Conservation (phyloP, 2,329 filamentous ascomycete species). For the Whalleya microplaca region DNA sequence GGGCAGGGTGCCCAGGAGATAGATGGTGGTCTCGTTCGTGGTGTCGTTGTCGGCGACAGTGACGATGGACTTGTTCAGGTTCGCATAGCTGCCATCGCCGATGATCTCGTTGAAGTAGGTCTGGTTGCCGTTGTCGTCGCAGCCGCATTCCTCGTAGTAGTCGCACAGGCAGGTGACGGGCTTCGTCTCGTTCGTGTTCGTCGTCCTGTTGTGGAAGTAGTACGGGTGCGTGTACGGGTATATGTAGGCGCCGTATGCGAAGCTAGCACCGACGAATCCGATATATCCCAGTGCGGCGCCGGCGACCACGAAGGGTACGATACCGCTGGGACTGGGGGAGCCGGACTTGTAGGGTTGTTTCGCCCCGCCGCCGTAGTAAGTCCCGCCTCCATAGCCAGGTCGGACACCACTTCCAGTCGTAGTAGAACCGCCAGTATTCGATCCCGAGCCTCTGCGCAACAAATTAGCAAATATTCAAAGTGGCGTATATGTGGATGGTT, state of each 20-base stretch:
- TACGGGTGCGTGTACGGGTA: slow-evolving; percentile 57
- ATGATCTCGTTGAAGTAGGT: slow-evolving; percentile 65
- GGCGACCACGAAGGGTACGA: slow-evolving; percentile 55
- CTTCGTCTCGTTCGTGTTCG: slow-evolving; percentile 59
- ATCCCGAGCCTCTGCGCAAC: slow-evolving; percentile 29
- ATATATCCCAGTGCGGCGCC: slow-evolving; percentile 56
- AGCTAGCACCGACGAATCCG: slow-evolving; percentile 64
- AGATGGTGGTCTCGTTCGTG: slow-evolving; percentile 57
- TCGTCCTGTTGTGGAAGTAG: slow-evolving; percentile 54
- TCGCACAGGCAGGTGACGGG: slow-evolving; percentile 66
- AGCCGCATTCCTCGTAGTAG: slow-evolving; percentile 54
- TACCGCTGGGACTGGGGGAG: slow-evolving; percentile 49
- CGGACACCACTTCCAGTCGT: slow-evolving; percentile 59
- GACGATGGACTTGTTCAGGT: slow-evolving; percentile 65
- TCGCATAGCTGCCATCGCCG: slow-evolving; percentile 64
- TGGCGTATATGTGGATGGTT: background rate
- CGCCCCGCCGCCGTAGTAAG: slow-evolving; percentile 70
- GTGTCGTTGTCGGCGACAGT: slow-evolving; percentile 66
- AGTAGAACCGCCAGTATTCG: slow-evolving; percentile 55
- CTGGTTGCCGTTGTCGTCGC: slow-evolving; percentile 67
- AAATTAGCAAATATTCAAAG: background rate
- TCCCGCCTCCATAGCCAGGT: slow-evolving; percentile 63
- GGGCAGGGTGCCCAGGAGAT: slow-evolving; percentile 76
- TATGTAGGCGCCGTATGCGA: slow-evolving; percentile 54
- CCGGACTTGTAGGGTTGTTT: slow-evolving; percentile 63